Percentiles rank a stretch among this genome's conserved stretches.
Evolutionary conservation across 164 flowering plant genomes (phyloP).

Genomic region (Platanus orientalis): DNA sequence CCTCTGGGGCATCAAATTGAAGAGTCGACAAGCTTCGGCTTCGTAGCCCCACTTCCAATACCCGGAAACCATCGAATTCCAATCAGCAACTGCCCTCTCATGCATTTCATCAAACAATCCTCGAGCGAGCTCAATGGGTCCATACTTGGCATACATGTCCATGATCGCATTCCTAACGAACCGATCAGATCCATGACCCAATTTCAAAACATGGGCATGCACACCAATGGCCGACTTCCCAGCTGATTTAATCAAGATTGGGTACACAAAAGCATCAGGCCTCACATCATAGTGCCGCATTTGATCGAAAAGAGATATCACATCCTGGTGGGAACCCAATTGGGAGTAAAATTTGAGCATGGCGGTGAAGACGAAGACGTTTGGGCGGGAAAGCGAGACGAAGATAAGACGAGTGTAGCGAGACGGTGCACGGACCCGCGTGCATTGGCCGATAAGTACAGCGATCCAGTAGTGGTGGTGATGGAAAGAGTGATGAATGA

Average conservation of each 20-base stretch:
- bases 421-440: conserved; percentile 41
- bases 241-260: conserved; percentile 22
- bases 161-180: conserved; percentile 48
- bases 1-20: conserved; percentile 50
- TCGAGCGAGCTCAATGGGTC: conserved; percentile 32
- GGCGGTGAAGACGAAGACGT: conserved; percentile 26
- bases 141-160: conserved; percentile 42
- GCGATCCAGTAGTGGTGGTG: conserved; percentile 38
- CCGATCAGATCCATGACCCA: conserved; percentile 27
- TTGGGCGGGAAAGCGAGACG: conserved; percentile 23
- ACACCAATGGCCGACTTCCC: conserved; percentile 9
- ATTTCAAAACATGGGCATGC: conserved; percentile 25
- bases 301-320: conserved; percentile 24
- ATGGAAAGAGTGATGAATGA: conserved; percentile 37
- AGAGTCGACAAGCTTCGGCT: conserved; percentile 40
- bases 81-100: conserved; percentile 43
- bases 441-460: conserved; percentile 41
- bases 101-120: conserved; percentile 63
- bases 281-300: conserved; percentile 21
- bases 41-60: conserved; percentile 56
- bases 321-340: conserved; percentile 21
- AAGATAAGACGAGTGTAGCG: conserved; percentile 33
- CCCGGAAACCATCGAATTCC: conserved; percentile 69
- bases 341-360: conserved; percentile 34
- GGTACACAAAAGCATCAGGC: conserved; percentile 31